Conservation (phyloP, 2,329 filamentous ascomycete species). For the Ophiostoma sp. region DNA sequence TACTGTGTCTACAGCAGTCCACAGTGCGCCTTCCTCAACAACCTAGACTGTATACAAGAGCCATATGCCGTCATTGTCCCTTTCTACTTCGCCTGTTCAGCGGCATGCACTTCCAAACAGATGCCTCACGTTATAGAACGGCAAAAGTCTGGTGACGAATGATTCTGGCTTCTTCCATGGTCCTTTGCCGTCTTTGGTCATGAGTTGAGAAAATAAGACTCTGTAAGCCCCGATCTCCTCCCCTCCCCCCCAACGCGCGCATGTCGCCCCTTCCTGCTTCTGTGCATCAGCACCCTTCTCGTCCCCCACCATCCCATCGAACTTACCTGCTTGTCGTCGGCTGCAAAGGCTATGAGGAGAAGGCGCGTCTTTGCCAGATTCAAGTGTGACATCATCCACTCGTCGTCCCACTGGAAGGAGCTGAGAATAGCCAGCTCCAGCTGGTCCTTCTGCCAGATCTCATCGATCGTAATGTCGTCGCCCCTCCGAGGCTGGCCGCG, state of each 20-base stretch:
- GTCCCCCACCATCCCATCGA: neutral
- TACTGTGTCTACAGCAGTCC: neutral
- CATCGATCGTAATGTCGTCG: slow-evolving; percentile 81
- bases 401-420: slow-evolving; percentile 78
- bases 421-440: slow-evolving; percentile 76
- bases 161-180: no score
- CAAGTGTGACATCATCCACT: slow-evolving; percentile 72
- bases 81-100: neutral
- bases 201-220: no score
- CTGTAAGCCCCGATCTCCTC: no score
- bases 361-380: slow-evolving; percentile 55
- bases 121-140: no score
- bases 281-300: neutral
- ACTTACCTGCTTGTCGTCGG: slow-evolving; percentile 47
- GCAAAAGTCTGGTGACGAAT: no score
- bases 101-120: neutral
- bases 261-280: no score
- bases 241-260: no score
- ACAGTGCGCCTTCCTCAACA: neutral
- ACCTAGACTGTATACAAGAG: neutral
- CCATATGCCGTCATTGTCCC: neutral
- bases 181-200: no score
- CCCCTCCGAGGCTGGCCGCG: slow-evolving; percentile 53
- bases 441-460: slow-evolving; percentile 68
- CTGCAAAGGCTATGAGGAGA: slow-evolving; percentile 54